phyloP scores from a whole-genome alignment of 2,329 filamentous ascomycete genomes.

The Pseudocercospora ulei region DNA sequence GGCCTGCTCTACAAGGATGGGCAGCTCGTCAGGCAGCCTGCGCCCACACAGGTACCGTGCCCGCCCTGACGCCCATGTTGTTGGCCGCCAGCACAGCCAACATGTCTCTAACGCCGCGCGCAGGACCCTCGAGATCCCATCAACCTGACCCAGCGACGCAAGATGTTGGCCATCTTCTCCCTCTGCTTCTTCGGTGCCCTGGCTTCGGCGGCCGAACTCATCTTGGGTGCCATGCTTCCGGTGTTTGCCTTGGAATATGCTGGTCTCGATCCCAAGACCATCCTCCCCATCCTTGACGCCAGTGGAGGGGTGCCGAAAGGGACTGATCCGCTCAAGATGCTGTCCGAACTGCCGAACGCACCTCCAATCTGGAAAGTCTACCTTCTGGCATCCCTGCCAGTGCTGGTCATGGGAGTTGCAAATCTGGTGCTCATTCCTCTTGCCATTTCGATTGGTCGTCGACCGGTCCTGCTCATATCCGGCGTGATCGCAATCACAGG shows the following conservation, averaged over 20 bases:
- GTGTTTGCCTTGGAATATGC: constrained; percentile 31
- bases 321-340: constrained; percentile 21
- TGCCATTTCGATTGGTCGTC: constrained; percentile 28
- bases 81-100: no score
- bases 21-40: constrained; percentile 14
- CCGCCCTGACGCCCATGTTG: no score
- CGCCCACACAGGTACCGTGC: constrained; percentile 15
- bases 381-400: constrained; percentile 28
- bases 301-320: constrained; percentile 18
- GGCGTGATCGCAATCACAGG: constrained; percentile 28
- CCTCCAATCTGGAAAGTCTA: constrained; percentile 30
- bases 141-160: constrained; percentile 17
- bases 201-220: constrained; percentile 29
- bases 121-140: constrained; percentile 22
- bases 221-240: constrained; percentile 29
- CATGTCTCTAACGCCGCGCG: constrained; percentile 1
- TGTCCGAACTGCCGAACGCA: constrained; percentile 20
- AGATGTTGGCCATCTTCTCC: constrained; percentile 17
- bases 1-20: constrained; percentile 15
- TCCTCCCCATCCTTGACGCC: constrained; percentile 8
- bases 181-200: constrained; percentile 24
- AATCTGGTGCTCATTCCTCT: constrained; percentile 29
- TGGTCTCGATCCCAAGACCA: constrained; percentile 17
- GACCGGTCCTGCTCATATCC: constrained; percentile 25
- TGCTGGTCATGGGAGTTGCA: constrained; percentile 29